Evolutionary conservation across 2,329 filamentous ascomycete genomes (phyloP).

Genomic region (Falciphora oryzae): DNA sequence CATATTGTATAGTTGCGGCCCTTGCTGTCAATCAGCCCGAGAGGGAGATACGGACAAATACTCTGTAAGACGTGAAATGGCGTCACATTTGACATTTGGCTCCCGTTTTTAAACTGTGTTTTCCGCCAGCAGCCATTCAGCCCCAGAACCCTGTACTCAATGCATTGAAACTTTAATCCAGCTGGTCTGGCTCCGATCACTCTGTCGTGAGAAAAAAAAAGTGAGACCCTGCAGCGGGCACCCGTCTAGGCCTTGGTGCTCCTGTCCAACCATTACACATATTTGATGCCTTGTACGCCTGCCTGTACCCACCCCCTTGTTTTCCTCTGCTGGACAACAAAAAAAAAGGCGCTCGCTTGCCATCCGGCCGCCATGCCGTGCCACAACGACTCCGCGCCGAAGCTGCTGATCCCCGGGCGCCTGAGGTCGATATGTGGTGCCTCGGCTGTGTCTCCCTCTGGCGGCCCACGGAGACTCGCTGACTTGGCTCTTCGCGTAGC

Average conservation of each 20-base stretch:
- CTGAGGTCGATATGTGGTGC: not conserved
- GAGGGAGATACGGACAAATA: not conserved
- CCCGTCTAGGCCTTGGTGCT: not conserved
- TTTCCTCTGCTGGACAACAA: not conserved
- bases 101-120: not conserved
- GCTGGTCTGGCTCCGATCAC: too few species aligned
- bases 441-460: not conserved
- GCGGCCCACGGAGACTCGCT: not conserved
- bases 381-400: not conserved
- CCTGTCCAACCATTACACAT: too few species aligned
- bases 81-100: too few species aligned
- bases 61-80: not conserved
- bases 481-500: not conserved
- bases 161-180: not conserved
- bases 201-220: not conserved
- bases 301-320: not conserved
- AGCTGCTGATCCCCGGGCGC: not conserved
- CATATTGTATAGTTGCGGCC: not conserved
- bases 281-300: too few species aligned
- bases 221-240: not conserved
- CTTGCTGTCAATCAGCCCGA: not conserved
- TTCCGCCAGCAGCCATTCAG: not conserved
- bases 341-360: not conserved
- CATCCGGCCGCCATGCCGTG: not conserved
- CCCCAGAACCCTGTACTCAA: not conserved